Evolutionary conservation across 208 protist species (phyloP).

Genomic region (Herpetomonas samuelpessoai): DNA sequence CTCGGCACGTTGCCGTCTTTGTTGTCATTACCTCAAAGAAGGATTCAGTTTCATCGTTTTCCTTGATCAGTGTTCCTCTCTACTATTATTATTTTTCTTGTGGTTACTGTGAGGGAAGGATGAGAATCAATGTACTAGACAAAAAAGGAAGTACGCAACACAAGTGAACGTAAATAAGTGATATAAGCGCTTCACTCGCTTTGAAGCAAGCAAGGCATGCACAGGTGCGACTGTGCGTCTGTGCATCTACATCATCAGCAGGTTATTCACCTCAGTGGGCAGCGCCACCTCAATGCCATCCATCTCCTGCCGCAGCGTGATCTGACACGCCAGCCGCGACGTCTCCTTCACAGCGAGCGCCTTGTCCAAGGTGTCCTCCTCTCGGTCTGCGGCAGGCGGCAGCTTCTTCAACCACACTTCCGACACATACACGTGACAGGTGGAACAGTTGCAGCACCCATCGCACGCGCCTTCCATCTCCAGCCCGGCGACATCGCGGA

Average conservation of each 20-base stretch:
- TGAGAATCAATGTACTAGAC: neutral
- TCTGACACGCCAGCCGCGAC: slow-evolving; percentile 79
- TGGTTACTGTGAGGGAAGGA: neutral
- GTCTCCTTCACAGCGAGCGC: slow-evolving; percentile 52
- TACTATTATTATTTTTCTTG: too few relatives aligned
- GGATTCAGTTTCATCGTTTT: too few relatives aligned
- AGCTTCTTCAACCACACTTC: slow-evolving; percentile 77
- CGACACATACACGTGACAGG: slow-evolving; percentile 94
- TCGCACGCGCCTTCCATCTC: slow-evolving; percentile 95
- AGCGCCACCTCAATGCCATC: slow-evolving; percentile 58
- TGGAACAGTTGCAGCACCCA: slow-evolving; percentile 92
- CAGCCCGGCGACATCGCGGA: slow-evolving; percentile 88
- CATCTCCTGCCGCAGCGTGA: slow-evolving; percentile 49
- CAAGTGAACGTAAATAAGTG: neutral
- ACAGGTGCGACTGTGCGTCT: too few relatives aligned
- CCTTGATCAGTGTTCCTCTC: too few relatives aligned
- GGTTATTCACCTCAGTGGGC: slow-evolving; percentile 50
- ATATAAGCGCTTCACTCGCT: too few relatives aligned
- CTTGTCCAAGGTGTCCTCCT: slow-evolving; percentile 81
- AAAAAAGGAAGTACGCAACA: neutral
- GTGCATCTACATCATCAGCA: slow-evolving; percentile 17
- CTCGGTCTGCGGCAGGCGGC: slow-evolving; percentile 66
- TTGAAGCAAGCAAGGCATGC: too few relatives aligned
- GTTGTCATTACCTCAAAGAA: too few relatives aligned
- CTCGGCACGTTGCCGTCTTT: too few relatives aligned